These are phyloP conservation scores for Dioscorea zingiberensis DNA, from an alignment of 106 monocot genomes.

Conservation along the genomic window DNA sequence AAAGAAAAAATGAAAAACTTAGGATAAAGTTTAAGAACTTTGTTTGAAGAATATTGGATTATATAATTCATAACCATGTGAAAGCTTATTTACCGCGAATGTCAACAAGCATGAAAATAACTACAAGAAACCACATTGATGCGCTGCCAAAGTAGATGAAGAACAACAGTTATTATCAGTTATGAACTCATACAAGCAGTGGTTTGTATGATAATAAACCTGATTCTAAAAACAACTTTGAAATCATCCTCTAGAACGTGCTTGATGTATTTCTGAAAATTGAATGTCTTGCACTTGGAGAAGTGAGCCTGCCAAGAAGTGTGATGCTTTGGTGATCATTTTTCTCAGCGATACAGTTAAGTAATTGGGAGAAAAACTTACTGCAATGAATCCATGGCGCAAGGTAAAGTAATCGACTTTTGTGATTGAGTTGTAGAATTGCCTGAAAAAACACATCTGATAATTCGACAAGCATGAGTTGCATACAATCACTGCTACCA, in stretches of 20 bases:
- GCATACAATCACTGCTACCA: conserved; percentile 3
- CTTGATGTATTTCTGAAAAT: conserved; percentile 18
- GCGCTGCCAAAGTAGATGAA: too few relatives aligned
- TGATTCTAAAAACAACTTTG: conserved; percentile 15
- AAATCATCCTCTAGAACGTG: not conserved
- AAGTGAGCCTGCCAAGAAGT: too few relatives aligned
- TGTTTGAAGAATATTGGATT: too few relatives aligned
- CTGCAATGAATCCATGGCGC: conserved; percentile 21
- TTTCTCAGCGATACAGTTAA: too few relatives aligned
- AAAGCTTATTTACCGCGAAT: too few relatives aligned
- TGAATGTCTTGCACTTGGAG: conserved; percentile 4
- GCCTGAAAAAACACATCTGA: conserved; percentile 17
- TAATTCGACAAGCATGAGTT: not conserved
- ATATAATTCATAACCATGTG: too few relatives aligned
- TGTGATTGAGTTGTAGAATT: conserved; percentile 15
- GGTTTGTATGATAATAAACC: not conserved
- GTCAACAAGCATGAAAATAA: too few relatives aligned
- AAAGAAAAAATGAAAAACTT: not conserved
- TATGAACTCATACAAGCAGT: not conserved
- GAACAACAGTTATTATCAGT: too few relatives aligned
- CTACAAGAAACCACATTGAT: too few relatives aligned
- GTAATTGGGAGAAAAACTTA: not conserved
- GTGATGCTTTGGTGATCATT: too few relatives aligned
- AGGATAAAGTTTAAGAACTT: too few relatives aligned
- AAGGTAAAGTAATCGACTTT: conserved; percentile 21